These are phyloP conservation scores for Leptoxyphium fumago DNA, from an alignment of 2,329 filamentous ascomycete species.

Conservation along the genomic window DNA sequence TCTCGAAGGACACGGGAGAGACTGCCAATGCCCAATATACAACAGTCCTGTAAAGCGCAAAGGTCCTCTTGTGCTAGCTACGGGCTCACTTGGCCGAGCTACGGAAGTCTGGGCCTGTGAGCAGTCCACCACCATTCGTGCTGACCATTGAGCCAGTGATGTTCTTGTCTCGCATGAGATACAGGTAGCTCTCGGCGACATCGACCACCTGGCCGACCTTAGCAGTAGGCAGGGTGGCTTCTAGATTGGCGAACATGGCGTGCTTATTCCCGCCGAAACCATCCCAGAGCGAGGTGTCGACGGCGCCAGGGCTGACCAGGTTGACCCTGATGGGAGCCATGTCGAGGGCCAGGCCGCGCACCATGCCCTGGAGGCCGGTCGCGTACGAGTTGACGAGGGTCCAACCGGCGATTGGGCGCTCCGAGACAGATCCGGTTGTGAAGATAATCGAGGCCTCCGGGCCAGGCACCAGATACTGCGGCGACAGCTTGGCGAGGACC, in stretches of 20 bases:
- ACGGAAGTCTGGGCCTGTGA: constrained; percentile 2
- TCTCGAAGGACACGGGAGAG: no score
- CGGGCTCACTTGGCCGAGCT: no score
- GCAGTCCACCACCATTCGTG: constrained; percentile 26
- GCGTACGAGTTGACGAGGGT: constrained; percentile 33
- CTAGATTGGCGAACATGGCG: constrained; percentile 12
- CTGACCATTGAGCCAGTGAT: constrained; percentile 29
- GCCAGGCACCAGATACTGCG: constrained; percentile 28
- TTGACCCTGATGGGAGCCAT: constrained; percentile 51
- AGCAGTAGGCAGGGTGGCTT: constrained; percentile 19
- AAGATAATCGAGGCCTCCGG: constrained; percentile 38
- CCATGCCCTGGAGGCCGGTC: constrained; percentile 38
- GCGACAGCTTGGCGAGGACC: constrained; percentile 37
- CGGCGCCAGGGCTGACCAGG: constrained; percentile 40
- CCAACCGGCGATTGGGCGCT: constrained; percentile 40
- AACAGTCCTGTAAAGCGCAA: no score
- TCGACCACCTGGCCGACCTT: constrained; percentile 26
- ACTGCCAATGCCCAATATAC: no score
- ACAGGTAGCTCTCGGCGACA: constrained; percentile 34
- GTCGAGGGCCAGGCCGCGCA: constrained; percentile 45
- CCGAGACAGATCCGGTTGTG: constrained; percentile 38
- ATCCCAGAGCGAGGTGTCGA: constrained; percentile 30
- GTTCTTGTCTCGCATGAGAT: constrained; percentile 32
- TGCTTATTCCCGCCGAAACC: constrained; percentile 15
- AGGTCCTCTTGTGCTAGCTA: no score